A percentile compares a stretch with the other conserved stretches of the same genome.
Evolutionary conservation across 805 yeast genomes (phyloP).

Genomic region (Candida dajiaensis): DNA sequence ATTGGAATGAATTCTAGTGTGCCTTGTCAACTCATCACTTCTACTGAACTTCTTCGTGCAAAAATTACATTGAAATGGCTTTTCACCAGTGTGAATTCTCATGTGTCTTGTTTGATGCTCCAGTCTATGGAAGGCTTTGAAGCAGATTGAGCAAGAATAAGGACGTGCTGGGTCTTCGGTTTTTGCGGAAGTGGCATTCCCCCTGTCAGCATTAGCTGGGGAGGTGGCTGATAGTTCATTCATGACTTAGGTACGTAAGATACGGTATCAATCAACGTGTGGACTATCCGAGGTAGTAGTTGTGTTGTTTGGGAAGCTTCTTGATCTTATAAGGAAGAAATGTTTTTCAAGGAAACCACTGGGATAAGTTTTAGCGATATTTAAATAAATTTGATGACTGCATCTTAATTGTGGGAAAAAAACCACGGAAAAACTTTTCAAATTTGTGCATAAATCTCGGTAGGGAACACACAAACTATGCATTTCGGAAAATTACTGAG

Average conservation of each 20-base stretch:
- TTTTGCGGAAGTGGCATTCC: not conserved
- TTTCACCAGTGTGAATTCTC: conserved; percentile 90
- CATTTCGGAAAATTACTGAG: not conserved
- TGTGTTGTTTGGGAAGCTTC: not conserved
- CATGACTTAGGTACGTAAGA: not conserved
- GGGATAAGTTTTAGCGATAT: not conserved
- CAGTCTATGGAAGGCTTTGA: conserved; percentile 78
- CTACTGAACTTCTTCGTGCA: conserved; percentile 77
- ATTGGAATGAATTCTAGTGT: conserved; percentile 71
- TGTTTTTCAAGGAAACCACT: not conserved
- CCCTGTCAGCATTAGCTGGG: not conserved
- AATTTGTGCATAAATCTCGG: not conserved
- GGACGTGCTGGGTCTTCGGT: conserved; percentile 43
- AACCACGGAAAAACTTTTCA: conserved; percentile 4
- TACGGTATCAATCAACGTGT: no score
- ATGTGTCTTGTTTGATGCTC: conserved; percentile 92
- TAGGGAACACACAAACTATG: not conserved
- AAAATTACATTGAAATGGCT: conserved; percentile 79
- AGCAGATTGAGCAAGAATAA: conserved; percentile 78
- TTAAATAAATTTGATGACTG: not conserved
- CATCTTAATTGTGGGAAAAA: not conserved
- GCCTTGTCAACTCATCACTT: conserved; percentile 82
- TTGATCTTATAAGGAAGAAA: not conserved
- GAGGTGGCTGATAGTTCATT: not conserved
- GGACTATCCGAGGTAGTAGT: not conserved